Evolutionary conservation across 2,329 filamentous ascomycete genomes (phyloP).

Genomic region (Arthrinium puccinioides): DNA sequence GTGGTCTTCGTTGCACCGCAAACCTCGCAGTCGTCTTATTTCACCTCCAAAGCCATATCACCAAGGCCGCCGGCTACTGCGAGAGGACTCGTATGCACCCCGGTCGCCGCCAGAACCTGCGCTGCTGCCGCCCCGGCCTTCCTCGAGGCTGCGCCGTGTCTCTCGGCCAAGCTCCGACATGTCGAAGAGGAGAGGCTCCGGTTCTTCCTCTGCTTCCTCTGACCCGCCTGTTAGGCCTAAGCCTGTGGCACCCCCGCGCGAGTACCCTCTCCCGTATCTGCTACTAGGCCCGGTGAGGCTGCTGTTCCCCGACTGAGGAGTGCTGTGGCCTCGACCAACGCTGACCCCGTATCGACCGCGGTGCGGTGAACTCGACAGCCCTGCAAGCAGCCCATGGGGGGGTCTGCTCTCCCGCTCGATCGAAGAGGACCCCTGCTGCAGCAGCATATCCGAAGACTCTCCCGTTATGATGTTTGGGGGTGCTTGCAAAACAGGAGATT

Average conservation of each 20-base stretch:
- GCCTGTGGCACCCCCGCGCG: slow-evolving; percentile 26
- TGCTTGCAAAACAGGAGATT: slow-evolving; percentile 28
- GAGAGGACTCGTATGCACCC: slow-evolving; percentile 28
- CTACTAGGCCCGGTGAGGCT: slow-evolving; percentile 24
- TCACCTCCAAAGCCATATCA: no score
- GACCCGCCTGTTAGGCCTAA: slow-evolving; percentile 38
- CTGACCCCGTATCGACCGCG: slow-evolving; percentile 35
- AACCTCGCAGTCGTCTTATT: neutral
- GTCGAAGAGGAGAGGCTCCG: slow-evolving; percentile 56
- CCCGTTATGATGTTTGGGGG: slow-evolving; percentile 33
- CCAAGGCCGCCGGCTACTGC: slow-evolving; percentile 19
- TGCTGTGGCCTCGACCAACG: slow-evolving; percentile 23
- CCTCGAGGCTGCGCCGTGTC: slow-evolving; percentile 52
- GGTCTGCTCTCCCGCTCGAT: slow-evolving; percentile 36
- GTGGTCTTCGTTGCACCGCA: neutral
- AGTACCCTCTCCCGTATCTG: slow-evolving; percentile 24
- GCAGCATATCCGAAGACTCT: slow-evolving; percentile 30
- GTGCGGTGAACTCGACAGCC: slow-evolving; percentile 36
- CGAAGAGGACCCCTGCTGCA: slow-evolving; percentile 28
- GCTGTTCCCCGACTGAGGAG: slow-evolving; percentile 24
- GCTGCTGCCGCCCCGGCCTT: slow-evolving; percentile 33
- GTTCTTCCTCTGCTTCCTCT: slow-evolving; percentile 54
- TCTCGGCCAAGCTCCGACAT: slow-evolving; percentile 61
- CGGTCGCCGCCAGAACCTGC: slow-evolving; percentile 29
- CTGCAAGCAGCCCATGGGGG: slow-evolving; percentile 33